Conservation (phyloP, 2,329 filamentous ascomycete genomes). For the Penicillium sp. region DNA sequence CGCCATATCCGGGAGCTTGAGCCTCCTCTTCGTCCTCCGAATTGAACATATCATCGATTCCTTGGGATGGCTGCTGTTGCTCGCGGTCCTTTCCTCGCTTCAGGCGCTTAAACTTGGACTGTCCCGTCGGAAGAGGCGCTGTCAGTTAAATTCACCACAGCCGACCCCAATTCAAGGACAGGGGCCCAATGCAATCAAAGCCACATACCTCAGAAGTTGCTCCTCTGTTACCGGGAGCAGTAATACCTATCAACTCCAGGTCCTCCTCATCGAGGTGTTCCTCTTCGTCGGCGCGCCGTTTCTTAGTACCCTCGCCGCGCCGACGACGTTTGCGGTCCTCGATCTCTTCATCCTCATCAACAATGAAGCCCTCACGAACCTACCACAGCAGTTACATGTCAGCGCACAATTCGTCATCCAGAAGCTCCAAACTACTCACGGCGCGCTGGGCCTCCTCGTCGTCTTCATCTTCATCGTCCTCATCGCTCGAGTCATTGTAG, state of each 20-base stretch:
- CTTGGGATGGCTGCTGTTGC: slow-evolving; percentile 60
- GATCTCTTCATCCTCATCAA: slow-evolving; percentile 84
- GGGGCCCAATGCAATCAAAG: background rate
- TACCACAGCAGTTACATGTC: slow-evolving; percentile 38
- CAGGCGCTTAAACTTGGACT: slow-evolving; percentile 93
- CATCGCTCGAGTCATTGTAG: slow-evolving; percentile 83
- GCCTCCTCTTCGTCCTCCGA: slow-evolving; percentile 82
- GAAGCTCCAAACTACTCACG: slow-evolving; percentile 47
- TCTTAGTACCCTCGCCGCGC: slow-evolving; percentile 54
- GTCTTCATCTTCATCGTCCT: slow-evolving; percentile 89
- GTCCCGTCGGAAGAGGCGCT: slow-evolving; percentile 7
- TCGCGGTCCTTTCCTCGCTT: slow-evolving; percentile 78
- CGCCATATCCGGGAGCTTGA: slow-evolving; percentile 51
- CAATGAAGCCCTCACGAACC: slow-evolving; percentile 94
- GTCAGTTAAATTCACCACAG: slow-evolving; percentile 7
- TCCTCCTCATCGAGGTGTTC: slow-evolving; percentile 90
- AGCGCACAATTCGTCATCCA: slow-evolving; percentile 10
- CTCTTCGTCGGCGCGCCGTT: slow-evolving; percentile 79
- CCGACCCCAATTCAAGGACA: background rate
- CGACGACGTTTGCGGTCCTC: slow-evolving; percentile 62
- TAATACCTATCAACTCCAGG: slow-evolving; percentile 87
- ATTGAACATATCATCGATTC: slow-evolving; percentile 89
- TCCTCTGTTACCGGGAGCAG: slow-evolving; percentile 68
- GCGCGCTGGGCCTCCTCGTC: slow-evolving; percentile 80
- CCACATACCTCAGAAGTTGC: slow-evolving; percentile 65